These are phyloP conservation scores for Zygnema circumcarinatum DNA, from an alignment of 139 green algal species.

Conservation along the genomic window DNA sequence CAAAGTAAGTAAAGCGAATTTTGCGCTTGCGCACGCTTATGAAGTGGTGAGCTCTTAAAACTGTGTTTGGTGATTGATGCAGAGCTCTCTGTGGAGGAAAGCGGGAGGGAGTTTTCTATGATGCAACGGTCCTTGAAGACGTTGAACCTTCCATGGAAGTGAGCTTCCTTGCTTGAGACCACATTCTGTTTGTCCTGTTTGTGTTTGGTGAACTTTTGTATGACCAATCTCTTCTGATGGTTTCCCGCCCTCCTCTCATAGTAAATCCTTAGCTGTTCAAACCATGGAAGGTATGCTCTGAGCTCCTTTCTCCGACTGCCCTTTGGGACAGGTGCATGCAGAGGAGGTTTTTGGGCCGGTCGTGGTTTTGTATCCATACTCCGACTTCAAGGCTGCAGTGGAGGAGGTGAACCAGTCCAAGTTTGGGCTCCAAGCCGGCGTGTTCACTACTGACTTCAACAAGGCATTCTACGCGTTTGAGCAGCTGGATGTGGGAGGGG, in stretches of 20 bases:
- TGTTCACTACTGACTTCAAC: slow-evolving; percentile 63
- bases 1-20: too few relatives aligned
- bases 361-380: slow-evolving; percentile 47
- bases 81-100: slow-evolving; percentile 50
- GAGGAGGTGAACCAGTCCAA: slow-evolving; percentile 57
- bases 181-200: too few relatives aligned
- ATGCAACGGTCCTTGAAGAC: slow-evolving; percentile 59
- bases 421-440: slow-evolving; percentile 60
- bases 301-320: background rate
- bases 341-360: slow-evolving; percentile 62
- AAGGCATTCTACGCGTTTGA: slow-evolving; percentile 66
- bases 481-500: slow-evolving; percentile 60
- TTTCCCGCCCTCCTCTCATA: too few relatives aligned
- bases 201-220: too few relatives aligned
- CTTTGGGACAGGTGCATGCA: slow-evolving; percentile 14
- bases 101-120: slow-evolving; percentile 55
- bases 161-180: background rate
- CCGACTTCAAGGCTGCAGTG: slow-evolving; percentile 45
- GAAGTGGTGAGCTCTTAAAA: too few relatives aligned
- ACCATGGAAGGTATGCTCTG: too few relatives aligned
- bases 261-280: too few relatives aligned
- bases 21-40: too few relatives aligned
- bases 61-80: too few relatives aligned
- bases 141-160: slow-evolving; percentile 37
- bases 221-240: too few relatives aligned